Percentiles rank a stretch among this genome's conserved stretches.
Evolutionary conservation across 495 filamentous ascomycete species (phyloP).

Genomic region (Penicillium pancosmium): DNA sequence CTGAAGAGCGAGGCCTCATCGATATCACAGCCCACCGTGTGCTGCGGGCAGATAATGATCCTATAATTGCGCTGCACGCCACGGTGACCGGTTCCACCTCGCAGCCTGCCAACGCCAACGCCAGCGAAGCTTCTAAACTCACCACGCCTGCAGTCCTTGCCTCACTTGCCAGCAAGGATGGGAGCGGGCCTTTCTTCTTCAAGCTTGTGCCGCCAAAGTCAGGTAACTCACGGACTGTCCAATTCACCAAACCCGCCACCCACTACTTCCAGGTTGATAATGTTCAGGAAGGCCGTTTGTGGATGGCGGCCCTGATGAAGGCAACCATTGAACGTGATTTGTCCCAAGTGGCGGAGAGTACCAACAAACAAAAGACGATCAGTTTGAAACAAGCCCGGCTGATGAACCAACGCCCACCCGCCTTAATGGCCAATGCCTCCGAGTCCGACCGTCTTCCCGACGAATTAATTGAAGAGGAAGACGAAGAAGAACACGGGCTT

Average conservation of each 20-base stretch:
- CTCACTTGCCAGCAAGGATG: conserved; percentile 29
- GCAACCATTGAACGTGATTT: conserved; percentile 97
- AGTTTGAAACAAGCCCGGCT: conserved; percentile 79
- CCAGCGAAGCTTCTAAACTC: conserved; percentile 50
- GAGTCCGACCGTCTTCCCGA: conserved; percentile 20
- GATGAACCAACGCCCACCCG: conserved; percentile 85
- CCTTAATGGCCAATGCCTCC: conserved; percentile 62
- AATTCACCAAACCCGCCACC: conserved; percentile 94
- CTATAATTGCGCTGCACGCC: conserved; percentile 85
- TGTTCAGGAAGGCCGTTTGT: conserved; percentile 81
- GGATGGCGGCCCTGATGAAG: conserved; percentile 99
- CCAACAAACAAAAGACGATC: conserved; percentile 95
- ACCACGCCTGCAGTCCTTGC: conserved; percentile 15
- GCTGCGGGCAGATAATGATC: conserved; percentile 90
- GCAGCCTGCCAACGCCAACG: conserved; percentile 64
- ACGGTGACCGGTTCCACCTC: conserved; percentile 84
- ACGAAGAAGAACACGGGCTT: conserved; percentile 34
- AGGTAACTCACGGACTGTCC: conserved; percentile 87
- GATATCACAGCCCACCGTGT: conserved; percentile 97
- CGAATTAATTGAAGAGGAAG: conserved; percentile 26
- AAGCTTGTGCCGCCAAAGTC: conserved; percentile 91
- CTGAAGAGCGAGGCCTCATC: conserved; percentile 90
- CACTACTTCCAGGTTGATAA: conserved; percentile 98
- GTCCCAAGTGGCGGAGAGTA: conserved; percentile 72
- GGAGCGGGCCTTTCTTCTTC: conserved; percentile 86